Percentiles rank a stretch among this genome's conserved stretches.
Conservation (phyloP, 805 yeast species). For the Metschnikowia sp. region DNA sequence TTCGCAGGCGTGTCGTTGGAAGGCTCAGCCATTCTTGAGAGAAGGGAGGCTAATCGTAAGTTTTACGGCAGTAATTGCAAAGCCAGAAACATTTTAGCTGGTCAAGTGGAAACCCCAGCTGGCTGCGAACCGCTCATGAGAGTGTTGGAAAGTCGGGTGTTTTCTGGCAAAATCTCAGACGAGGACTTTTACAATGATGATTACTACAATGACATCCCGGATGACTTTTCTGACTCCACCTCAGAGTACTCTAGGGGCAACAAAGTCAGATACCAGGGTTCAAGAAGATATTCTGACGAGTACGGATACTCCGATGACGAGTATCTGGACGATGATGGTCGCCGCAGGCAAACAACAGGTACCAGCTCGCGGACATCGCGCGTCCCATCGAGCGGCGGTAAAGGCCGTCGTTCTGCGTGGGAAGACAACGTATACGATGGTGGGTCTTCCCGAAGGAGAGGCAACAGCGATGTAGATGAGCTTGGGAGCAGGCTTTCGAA, state of each 20-base stretch:
- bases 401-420: constrained; percentile 55
- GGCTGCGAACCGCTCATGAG: constrained; percentile 84
- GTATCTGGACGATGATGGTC: constrained; percentile 34
- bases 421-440: constrained; percentile 82
- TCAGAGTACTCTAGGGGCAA: constrained; percentile 32
- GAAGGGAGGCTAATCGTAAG: constrained; percentile 95
- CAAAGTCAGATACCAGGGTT: constrained; percentile 16
- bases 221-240: constrained; percentile 57
- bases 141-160: constrained; percentile 81
- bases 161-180: constrained; percentile 51
- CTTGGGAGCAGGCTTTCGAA: constrained; percentile 34
- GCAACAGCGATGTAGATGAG: constrained; percentile 31
- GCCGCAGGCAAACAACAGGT: constrained; percentile 17
- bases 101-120: constrained; percentile 90
- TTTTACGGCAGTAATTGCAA: constrained; percentile 88
- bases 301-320: constrained; percentile 36
- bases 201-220: constrained; percentile 69
- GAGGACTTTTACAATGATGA: constrained; percentile 59
- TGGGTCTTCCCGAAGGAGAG: constrained; percentile 27
- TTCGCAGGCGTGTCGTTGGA: constrained; percentile 97
- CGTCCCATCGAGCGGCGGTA: constrained; percentile 8
- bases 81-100: constrained; percentile 79
- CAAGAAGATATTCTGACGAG: constrained; percentile 29
- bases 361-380: constrained; percentile 19
- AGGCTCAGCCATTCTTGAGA: constrained; percentile 94